Evolutionary conservation across 1,284 basidiomycete species (phyloP), one percentile per base, ranked within the genome.

Genomic region (Ustilago hordei): DNA sequence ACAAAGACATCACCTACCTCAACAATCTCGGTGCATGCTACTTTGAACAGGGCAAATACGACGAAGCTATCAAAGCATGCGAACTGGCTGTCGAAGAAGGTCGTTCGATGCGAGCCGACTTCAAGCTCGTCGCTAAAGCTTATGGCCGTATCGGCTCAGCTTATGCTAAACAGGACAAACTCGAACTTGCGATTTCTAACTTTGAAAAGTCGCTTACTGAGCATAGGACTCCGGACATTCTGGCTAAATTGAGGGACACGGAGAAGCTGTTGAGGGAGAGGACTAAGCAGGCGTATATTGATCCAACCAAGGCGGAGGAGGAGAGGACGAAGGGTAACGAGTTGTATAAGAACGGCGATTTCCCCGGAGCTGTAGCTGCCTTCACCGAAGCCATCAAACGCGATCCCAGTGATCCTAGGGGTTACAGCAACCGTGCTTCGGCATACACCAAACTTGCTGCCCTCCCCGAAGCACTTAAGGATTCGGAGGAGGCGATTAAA

Each of bases 351-450:
- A 85, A 86, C 43, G 72, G 81, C 43, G 79, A 83, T 54, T 86
- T 85, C 87, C 95, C 91, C 17, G 91, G 89, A n/a, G 93, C 95
- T 1, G 95, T 99, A 74, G 95, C 93, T 88, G 89, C 90, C 48
- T 99, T 99, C 88, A 91, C 93, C 13, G 97, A 99, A 88, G 92
- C 94, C 71, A 97, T 99, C 89, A 98, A 98, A 89, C 92, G 97
- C 60, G 92, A 94, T 82, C 97, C 97, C 48, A 86, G 87, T 38
- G 96, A 99, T 85, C 91, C 97, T 11, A 90, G 93, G 76, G 95
- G 93, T 15, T 99, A 97, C 89, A 98, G 95, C 85, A 99, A 99
- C 89, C 92, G 97, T 63, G 94, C 97, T 17, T 93, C 95, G 36
- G 95, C 95, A 23, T 98, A 98, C 88, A 95, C 93, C 86, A 99